Percentiles rank a stretch among this genome's conserved stretches.
Evolutionary conservation across 2,329 filamentous ascomycete genomes (phyloP).

Genomic region (Cladophialophora chaetospira): DNA sequence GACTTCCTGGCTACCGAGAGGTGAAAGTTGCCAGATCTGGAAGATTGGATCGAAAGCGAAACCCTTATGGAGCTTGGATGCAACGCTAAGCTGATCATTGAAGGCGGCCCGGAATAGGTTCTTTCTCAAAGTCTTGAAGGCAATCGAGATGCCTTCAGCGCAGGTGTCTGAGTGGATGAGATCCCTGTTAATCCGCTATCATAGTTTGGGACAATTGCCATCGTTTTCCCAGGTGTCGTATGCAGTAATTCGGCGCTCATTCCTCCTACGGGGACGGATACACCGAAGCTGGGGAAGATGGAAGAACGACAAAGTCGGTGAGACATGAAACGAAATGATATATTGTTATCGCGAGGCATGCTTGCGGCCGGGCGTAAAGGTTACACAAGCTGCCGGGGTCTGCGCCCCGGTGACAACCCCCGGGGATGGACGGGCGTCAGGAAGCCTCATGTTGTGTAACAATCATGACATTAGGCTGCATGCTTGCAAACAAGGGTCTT

Average conservation of each 20-base stretch:
- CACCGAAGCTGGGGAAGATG: not conserved
- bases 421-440: constrained; percentile 19
- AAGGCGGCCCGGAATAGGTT: constrained; percentile 15
- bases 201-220: not conserved
- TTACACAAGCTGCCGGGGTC: constrained; percentile 13
- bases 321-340: constrained; percentile 9
- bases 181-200: not conserved
- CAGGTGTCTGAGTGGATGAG: not conserved
- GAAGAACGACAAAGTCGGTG: constrained; percentile 21
- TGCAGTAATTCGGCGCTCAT: not conserved
- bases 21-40: constrained; percentile 24
- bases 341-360: not conserved
- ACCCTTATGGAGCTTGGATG: constrained; percentile 8
- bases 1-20: not conserved
- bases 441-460: constrained; percentile 23
- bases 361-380: constrained; percentile 1
- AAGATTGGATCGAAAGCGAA: constrained; percentile 14
- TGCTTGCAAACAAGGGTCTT: constrained; percentile 10
- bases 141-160: not conserved
- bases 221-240: not conserved
- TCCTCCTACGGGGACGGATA: not conserved
- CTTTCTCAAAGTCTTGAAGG: constrained; percentile 4
- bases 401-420: constrained; percentile 20
- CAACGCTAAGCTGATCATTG: constrained; percentile 21
- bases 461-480: constrained; percentile 5